Evolutionary conservation across 345 rosid species (phyloP), one percentile per base, ranked within the genome.

Genomic region (Stellera chamaejasme): DNA sequence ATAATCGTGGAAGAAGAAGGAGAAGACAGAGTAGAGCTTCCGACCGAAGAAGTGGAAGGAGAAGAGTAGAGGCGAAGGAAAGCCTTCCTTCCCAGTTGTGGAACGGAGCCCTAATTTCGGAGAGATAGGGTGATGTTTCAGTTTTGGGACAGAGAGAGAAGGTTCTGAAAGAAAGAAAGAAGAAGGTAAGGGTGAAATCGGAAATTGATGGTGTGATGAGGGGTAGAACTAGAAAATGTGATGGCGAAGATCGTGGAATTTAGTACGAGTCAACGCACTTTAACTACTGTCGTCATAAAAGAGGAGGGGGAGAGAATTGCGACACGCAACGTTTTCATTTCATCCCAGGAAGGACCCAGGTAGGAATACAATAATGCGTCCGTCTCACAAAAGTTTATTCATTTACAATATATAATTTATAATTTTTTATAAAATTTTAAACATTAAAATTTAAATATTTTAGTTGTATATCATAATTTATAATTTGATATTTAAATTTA

Each of bases 231-330:
- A 51, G 52, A 13, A 57, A 0, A 52, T 27, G 9, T 1, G 32
- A 15, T 10, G 1, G 11, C 25, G 60, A 43, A 56, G 25, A 44
- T 12, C 0, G 28, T 19, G 5, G 32, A 10, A 16, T 42, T 27
- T 46, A 0, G n/a, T 27, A n/a, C 36, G 50, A 42, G 75, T 72
- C 79, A 75, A 69, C 77, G 74, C 73, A 63, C 60, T 13, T 62
- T 55, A 27, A 58, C 62, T 13, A 41, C 44, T 27, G 55, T 10
- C 45, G 48, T 10, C 11, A 2, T 39, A 32, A 27, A 2, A 43
- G 45, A 26, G 50, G 52, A 43, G 45, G 16, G 50, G 52, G 10
- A 4, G 48, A 27, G 49, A 27, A 10, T 51, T 23, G 53, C 49
- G 45, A 49, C 59, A 65, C 72, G 74, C 70, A 62, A 69, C 44